Evolutionary conservation across 495 filamentous ascomycete species (phyloP), one percentile per base, ranked within the genome.

Genomic region (Aspergillus bertholletiae): DNA sequence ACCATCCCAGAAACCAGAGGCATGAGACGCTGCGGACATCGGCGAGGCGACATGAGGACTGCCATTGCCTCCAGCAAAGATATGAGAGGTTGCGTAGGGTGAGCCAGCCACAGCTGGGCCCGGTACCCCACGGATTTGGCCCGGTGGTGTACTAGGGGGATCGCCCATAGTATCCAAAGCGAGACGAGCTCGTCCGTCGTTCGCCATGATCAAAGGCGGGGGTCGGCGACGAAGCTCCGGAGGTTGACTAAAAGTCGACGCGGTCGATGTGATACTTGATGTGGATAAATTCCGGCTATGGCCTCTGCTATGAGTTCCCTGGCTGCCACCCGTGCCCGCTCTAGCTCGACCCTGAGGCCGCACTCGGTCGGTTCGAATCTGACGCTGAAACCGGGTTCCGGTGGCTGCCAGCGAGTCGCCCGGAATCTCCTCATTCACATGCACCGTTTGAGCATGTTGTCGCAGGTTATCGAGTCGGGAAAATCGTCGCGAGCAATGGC

Each of bases 391-490:
- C 21, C 93, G 77, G 23, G 92, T 95, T 17, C 93, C 90, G 5
- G 92, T 96, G 37, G 95, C 95, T 7, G 94, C 95, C 11, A 97
- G 80, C 7, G 95, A 97, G 68, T 96, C 90, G 15, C 82, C 83
- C 3, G 94, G 94, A 18, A 97, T 98, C 46, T 96, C 93, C 66
- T 97, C 95, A 70, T 97, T 96, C 40, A 95, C 88, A 64, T 98
- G 95, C 1, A 98, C 95, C 0, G 95, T 98, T 64, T 96, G 95
- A 15, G 94, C 95, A 74, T 98, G 94, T 62, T 98, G 94, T 35
- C 94, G 85, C 32, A 98, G 77, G 60, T 98, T 98, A 69, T 98
- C 94, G 32, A 98, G 82, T 30, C 94, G 84, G n/a, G 94, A 98
- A 69, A 98, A 98, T 60, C 92, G 84, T 35, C 94, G 85, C 3